Conservation (phyloP, 2,329 filamentous ascomycete species). For the Apiospora kogelbergensis region DNA sequence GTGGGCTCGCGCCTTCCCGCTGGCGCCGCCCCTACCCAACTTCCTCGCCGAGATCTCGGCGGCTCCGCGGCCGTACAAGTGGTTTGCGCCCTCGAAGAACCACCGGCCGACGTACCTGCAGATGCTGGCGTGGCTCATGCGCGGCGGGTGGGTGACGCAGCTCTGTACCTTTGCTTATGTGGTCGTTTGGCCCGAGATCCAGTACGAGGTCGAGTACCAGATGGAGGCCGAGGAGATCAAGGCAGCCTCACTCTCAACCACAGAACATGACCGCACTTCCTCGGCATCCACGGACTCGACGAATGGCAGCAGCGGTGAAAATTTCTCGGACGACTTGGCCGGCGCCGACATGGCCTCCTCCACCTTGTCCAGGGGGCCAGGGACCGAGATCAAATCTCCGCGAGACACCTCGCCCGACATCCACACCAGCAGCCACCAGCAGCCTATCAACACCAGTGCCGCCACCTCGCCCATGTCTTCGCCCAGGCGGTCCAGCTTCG, state of each 20-base stretch:
- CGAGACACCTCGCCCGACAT: neutral
- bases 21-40: conserved; percentile 78
- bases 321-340: neutral
- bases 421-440: conserved; percentile 18
- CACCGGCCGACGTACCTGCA: conserved; percentile 86
- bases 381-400: neutral
- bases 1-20: conserved; percentile 79
- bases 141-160: conserved; percentile 91
- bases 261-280: neutral
- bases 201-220: conserved; percentile 74
- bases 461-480: conserved; percentile 24
- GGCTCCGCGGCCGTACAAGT: conserved; percentile 78
- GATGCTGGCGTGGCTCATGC: conserved; percentile 90
- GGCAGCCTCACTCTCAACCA: neutral
- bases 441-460: conserved; percentile 15
- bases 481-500: conserved; percentile 18
- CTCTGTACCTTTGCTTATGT: conserved; percentile 90
- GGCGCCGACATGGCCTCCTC: neutral
- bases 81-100: conserved; percentile 81
- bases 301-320: neutral
- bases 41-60: conserved; percentile 84
- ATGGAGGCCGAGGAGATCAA: conserved; percentile 61
- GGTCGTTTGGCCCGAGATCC: conserved; percentile 77
- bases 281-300: neutral
- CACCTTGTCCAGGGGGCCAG: neutral